These are phyloP conservation scores for Skeletonema costatum DNA, from an alignment of 108 stramenopile genomes.

Conservation along the genomic window DNA sequence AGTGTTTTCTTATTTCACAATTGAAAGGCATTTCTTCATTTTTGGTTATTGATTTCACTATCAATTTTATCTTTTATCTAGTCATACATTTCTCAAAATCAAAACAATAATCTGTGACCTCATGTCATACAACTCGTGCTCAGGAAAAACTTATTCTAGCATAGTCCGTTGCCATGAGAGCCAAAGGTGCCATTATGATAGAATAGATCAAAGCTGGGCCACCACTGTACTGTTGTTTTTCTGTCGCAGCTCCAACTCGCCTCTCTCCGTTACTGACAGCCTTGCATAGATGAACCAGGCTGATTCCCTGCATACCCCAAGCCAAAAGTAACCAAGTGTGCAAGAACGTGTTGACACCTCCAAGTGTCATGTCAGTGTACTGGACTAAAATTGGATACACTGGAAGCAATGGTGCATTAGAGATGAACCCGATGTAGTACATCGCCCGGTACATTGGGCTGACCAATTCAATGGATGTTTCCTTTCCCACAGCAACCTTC, in stretches of 20 bases:
- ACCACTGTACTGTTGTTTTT: not conserved
- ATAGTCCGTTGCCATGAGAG: not conserved
- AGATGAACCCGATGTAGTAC: conserved; percentile 70
- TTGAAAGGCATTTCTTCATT: too few relatives aligned
- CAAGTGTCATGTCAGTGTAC: conserved; percentile 64
- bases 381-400: conserved; percentile 81
- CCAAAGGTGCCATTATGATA: not conserved
- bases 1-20: too few relatives aligned
- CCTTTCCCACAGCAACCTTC: not conserved
- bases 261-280: conserved; percentile 10
- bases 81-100: not conserved
- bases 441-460: conserved; percentile 11
- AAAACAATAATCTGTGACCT: not conserved
- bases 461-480: conserved; percentile 3
- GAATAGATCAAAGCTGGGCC: not conserved
- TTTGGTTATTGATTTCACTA: too few relatives aligned
- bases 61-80: not conserved
- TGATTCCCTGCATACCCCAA: conserved; percentile 82
- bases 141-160: not conserved
- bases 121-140: not conserved
- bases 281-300: conserved; percentile 50
- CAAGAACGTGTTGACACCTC: conserved; percentile 70
- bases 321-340: conserved; percentile 76
- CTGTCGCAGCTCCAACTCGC: not conserved
- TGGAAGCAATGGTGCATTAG: conserved; percentile 84